These are phyloP conservation scores for Salvia splendens DNA, from an alignment of 257 asterid species.

Conservation along the genomic window DNA sequence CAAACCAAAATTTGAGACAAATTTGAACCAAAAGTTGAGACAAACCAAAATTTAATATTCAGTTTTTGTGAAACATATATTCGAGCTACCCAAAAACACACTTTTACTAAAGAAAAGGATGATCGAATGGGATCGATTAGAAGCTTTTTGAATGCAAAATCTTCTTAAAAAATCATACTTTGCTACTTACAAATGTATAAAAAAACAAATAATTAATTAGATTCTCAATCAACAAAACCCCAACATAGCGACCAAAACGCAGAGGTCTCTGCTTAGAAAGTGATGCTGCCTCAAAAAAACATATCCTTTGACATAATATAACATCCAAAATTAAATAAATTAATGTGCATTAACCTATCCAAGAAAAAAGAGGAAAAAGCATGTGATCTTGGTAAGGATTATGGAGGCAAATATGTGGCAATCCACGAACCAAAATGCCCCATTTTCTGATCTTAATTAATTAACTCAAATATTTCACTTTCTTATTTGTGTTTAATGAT, in stretches of 20 bases:
- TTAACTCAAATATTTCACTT: conserved; percentile 38
- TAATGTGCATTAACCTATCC: conserved; percentile 21
- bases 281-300: conserved; percentile 32
- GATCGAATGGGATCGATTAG: not conserved
- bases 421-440: conserved; percentile 20
- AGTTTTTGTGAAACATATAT: too few relatives aligned
- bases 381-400: conserved; percentile 46
- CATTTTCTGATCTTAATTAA: conserved; percentile 19
- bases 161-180: too few relatives aligned
- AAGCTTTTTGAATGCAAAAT: not conserved
- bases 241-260: conserved; percentile 41
- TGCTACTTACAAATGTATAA: not conserved
- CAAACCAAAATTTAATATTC: too few relatives aligned
- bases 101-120: too few relatives aligned
- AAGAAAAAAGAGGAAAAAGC: conserved; percentile 25
- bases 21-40: too few relatives aligned
- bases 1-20: too few relatives aligned
- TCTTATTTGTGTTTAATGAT: conserved; percentile 10
- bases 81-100: too few relatives aligned
- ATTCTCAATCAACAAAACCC: conserved; percentile 31
- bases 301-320: not conserved
- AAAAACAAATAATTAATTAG: conserved; percentile 23
- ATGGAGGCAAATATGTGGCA: conserved; percentile 45
- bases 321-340: conserved; percentile 23
- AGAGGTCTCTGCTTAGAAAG: conserved; percentile 36